Conservation (phyloP, 2,329 filamentous ascomycete species). For the Apiospora marii region DNA sequence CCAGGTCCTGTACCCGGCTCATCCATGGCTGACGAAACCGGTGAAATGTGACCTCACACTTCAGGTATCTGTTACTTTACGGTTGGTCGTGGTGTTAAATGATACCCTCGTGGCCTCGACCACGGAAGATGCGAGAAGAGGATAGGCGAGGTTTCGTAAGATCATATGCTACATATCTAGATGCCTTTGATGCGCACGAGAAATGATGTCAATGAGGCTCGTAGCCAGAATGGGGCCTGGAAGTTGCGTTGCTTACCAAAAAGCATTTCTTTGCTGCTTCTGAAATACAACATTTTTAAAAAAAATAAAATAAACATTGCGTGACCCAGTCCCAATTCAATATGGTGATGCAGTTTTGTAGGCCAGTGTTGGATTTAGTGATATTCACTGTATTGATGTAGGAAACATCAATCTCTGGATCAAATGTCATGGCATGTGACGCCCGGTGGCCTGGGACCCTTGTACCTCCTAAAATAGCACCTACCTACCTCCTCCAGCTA, state of each 20-base stretch:
- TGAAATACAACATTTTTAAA: not conserved
- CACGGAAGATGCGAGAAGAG: not conserved
- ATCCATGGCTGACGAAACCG: not conserved
- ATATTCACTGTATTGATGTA: not conserved
- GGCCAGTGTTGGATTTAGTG: not conserved
- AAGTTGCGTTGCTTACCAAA: not conserved
- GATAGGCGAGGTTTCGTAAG: not conserved
- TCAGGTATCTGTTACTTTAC: constrained; percentile 10
- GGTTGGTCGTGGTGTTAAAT: constrained; percentile 3
- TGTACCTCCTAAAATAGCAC: not conserved
- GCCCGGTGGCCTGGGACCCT: not conserved
- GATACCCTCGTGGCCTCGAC: constrained; percentile 19
- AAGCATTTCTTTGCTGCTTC: not conserved
- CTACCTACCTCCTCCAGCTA: not conserved
- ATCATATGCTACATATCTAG: not conserved
- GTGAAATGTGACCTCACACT: not conserved
- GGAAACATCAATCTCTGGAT: not conserved
- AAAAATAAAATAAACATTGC: not conserved
- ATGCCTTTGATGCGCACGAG: not conserved
- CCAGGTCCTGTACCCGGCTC: not conserved
- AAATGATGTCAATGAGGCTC: not conserved
- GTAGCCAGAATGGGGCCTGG: not conserved
- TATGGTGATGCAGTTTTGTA: not conserved
- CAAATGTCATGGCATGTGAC: not conserved
- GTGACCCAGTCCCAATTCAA: not conserved